A percentile compares a stretch with the other conserved stretches of the same genome.
Evolutionary conservation across 495 filamentous ascomycete species (phyloP).

Genomic region (Penicillium argentinense): DNA sequence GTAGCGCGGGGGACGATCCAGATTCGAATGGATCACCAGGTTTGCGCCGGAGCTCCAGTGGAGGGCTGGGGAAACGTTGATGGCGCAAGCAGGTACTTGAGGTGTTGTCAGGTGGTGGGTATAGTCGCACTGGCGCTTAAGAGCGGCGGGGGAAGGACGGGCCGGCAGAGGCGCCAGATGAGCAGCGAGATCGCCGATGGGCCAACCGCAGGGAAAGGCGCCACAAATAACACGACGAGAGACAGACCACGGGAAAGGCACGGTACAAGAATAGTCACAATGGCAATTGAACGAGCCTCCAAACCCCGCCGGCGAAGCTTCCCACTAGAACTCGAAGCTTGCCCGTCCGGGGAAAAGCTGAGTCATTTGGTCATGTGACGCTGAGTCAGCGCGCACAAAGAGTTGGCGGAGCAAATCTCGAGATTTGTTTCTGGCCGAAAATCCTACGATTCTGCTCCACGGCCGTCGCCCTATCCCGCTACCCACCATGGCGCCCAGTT

Average conservation of each 20-base stretch:
- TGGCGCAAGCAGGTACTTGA: conserved; percentile 16
- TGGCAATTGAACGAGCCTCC: no score
- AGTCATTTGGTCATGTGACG: no score
- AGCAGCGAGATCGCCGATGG: conserved; percentile 2
- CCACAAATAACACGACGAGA: no score
- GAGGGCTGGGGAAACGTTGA: background rate
- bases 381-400: conserved; percentile 43
- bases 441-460: conserved; percentile 29
- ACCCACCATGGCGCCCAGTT: conserved; percentile 69
- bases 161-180: conserved; percentile 3
- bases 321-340: no score
- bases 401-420: conserved; percentile 27
- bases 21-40: background rate
- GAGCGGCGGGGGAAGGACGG: conserved; percentile 34
- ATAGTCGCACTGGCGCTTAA: conserved; percentile 47
- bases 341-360: no score
- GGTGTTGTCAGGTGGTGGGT: conserved; percentile 25
- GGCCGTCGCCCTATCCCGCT: conserved; percentile 26
- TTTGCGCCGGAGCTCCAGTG: conserved; percentile 2
- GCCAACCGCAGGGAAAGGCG: no score
- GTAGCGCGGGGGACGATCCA: background rate
- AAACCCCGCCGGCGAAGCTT: no score
- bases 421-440: conserved; percentile 46
- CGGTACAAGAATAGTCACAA: no score
- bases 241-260: no score